A percentile compares a stretch with the other conserved stretches of the same genome.
phyloP scores from a whole-genome alignment of 2,329 filamentous ascomycete genomes.

The Fusarium buharicum region DNA sequence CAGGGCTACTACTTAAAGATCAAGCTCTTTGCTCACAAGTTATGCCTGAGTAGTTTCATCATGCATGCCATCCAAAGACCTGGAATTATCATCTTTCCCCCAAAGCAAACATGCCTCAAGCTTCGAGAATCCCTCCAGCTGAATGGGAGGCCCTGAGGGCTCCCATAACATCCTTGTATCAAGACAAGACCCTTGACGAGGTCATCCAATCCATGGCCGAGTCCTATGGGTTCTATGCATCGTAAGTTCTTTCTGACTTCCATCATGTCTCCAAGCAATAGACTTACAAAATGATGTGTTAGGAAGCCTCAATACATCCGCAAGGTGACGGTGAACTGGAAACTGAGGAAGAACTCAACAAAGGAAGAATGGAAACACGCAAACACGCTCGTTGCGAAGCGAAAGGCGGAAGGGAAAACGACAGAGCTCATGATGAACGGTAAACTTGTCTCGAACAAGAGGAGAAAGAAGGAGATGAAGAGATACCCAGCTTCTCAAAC shows the following conservation, averaged over 20 bases:
- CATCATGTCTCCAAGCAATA: too few species aligned
- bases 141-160: neutral
- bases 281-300: too few species aligned
- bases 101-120: slow-evolving; percentile 14
- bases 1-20: too few species aligned
- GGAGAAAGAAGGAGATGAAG: neutral
- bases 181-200: slow-evolving; percentile 15
- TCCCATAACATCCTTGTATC: slow-evolving; percentile 6
- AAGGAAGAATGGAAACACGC: slow-evolving; percentile 12
- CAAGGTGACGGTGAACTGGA: slow-evolving; percentile 4
- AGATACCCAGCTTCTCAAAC: neutral
- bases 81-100: too few species aligned
- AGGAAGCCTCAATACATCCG: slow-evolving; percentile 17
- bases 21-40: too few species aligned
- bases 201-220: slow-evolving; percentile 3
- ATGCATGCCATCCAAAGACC: too few species aligned
- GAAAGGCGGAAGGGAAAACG: neutral
- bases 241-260: neutral
- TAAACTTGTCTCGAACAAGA: neutral
- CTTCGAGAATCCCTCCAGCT: neutral
- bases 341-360: slow-evolving; percentile 9
- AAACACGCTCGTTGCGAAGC: neutral
- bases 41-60: too few species aligned
- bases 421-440: neutral
- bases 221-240: neutral